phyloP scores from a whole-genome alignment of 352 stramenopile species.

The Pythium monospermum region DNA sequence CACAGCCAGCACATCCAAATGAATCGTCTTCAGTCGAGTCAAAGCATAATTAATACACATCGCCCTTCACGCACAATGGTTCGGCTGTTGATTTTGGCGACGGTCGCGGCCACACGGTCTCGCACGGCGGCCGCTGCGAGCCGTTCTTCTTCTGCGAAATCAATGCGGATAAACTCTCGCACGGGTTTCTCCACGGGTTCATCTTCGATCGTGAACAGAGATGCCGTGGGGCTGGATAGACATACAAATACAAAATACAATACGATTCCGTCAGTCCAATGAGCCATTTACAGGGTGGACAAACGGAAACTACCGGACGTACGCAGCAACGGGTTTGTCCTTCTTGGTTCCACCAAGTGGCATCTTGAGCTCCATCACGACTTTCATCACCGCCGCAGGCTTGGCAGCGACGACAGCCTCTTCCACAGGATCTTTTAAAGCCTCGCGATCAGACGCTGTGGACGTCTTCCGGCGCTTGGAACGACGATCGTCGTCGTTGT shows the following conservation, averaged over 20 bases:
- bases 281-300: neutral
- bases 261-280: neutral
- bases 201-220: constrained; percentile 35
- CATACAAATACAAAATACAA: neutral
- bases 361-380: constrained; percentile 48
- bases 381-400: constrained; percentile 21
- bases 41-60: neutral
- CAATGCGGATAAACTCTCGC: constrained; percentile 39
- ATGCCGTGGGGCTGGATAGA: constrained; percentile 3
- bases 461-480: constrained; percentile 19
- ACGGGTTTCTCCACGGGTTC: constrained; percentile 32
- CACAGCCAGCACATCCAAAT: too few species aligned
- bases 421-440: constrained; percentile 3
- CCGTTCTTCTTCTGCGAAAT: constrained; percentile 47
- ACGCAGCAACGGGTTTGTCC: constrained; percentile 27
- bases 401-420: neutral
- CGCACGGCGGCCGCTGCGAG: constrained; percentile 18
- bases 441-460: too few species aligned
- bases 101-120: constrained; percentile 25
- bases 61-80: constrained; percentile 14
- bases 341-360: constrained; percentile 25
- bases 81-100: constrained; percentile 37
- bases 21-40: too few species aligned
- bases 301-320: constrained; percentile 5
- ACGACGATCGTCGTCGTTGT: constrained; percentile 11